Evolutionary conservation across 2,329 filamentous ascomycete genomes (phyloP), one percentile per base, ranked within the genome.

Genomic region (Corynespora cassiicola): DNA sequence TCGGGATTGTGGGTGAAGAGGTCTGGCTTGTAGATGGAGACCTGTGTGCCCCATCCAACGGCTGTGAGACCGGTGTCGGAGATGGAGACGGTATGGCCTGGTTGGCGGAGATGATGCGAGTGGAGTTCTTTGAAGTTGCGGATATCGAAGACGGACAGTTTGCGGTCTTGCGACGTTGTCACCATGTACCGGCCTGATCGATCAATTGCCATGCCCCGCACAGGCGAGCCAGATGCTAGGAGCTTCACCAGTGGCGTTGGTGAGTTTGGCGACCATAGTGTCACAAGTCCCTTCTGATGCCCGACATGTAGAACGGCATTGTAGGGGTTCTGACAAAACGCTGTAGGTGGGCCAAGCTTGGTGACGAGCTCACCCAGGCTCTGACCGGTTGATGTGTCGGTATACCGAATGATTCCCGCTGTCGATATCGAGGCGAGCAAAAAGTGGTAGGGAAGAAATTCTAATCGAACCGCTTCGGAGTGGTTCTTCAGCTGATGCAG

Each of bases 381-480:
- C 61, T 95, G 85, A 25, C 94, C 94, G 5, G 91, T 99, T 4
- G 90, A 95, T 15, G 90, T 90, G 67, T 99, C 94, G 65, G 94
- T 94, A 66, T 96, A 99, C 91, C 65, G 58, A 38, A 99, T 75
- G 56, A 87, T 88, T 24, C 92, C 92, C 29, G 85, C 84, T 54
- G 88, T 85, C 45, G 89, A 89, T 81, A 92, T 80, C 12, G 90
- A 95, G 12, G 88, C 88, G 31, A 99, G 78, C 26, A 99, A 82
- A 67, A 95, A 99, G 67, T 99, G 94, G 65, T 96, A 97, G 1
- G 92, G 92, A 10, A 97, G 75, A 64, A 96, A 99, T 69, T 97
- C 90, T 79, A 99, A 90, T 68, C 95, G 86, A 9, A 88, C 87
- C 10, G 95, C 88, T 67, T 99, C 94, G 46, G 88, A 81, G 65